Conservation (phyloP, 345 rosid genomes). For the Eucalyptus regnans region DNA sequence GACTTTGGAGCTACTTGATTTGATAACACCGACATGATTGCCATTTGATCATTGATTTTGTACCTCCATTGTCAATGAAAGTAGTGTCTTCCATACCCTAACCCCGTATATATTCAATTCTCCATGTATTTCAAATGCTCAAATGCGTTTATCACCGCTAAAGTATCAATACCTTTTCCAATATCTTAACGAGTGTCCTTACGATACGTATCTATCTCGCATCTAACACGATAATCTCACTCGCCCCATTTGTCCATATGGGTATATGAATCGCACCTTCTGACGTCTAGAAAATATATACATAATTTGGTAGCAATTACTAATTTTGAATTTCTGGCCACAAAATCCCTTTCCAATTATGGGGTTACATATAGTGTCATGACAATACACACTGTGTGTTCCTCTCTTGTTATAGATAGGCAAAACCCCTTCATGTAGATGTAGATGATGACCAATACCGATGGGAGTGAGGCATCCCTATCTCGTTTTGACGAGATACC, state of each 20-base stretch:
- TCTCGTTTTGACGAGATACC: neutral
- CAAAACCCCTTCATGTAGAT: neutral
- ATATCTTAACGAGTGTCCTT: neutral
- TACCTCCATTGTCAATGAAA: neutral
- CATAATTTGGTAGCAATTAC: neutral
- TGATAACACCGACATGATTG: neutral
- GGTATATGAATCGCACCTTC: neutral
- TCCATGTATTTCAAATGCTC: neutral
- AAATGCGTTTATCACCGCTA: neutral
- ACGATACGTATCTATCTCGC: fast-evolving
- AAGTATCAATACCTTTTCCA: neutral
- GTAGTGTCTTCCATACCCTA: neutral
- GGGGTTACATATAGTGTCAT: neutral
- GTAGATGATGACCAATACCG: neutral
- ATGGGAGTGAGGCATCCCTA: neutral
- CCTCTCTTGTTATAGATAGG: neutral
- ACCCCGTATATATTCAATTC: neutral
- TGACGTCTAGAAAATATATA: neutral
- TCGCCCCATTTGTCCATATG: neutral
- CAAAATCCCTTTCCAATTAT: neutral
- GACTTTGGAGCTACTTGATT: neutral
- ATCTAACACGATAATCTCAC: neutral
- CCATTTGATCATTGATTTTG: neutral
- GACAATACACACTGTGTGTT: fast-evolving
- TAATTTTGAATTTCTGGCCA: neutral